Conservation (phyloP, 352 stramenopile species). For the Elongisporangium anandrum region DNA sequence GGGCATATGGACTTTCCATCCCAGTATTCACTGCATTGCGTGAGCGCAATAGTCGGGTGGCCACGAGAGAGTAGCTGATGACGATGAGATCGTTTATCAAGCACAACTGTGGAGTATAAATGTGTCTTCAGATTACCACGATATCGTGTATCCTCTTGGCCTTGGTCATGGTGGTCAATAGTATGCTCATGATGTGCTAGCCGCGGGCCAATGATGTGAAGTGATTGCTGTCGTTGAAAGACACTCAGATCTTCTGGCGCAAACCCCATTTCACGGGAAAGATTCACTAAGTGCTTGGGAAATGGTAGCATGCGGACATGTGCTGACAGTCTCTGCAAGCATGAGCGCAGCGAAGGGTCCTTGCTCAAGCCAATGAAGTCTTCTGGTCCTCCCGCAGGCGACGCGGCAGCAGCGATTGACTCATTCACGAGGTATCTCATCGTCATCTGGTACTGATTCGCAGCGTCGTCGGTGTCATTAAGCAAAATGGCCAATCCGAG, state of each 20-base stretch:
- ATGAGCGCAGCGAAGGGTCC: slow-evolving; percentile 54
- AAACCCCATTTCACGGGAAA: slow-evolving; percentile 83
- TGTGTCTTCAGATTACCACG: slow-evolving; percentile 83
- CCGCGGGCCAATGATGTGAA: slow-evolving; percentile 81
- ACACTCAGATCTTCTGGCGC: slow-evolving; percentile 49
- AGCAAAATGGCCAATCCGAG: slow-evolving; percentile 78
- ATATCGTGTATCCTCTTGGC: slow-evolving; percentile 80
- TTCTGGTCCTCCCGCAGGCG: slow-evolving; percentile 8
- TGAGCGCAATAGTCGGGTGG: slow-evolving; percentile 65
- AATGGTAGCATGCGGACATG: slow-evolving; percentile 85
- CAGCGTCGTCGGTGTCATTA: slow-evolving; percentile 73
- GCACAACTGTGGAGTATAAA: slow-evolving; percentile 81
- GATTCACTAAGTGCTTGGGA: slow-evolving; percentile 71
- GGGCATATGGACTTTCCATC: slow-evolving; percentile 86
- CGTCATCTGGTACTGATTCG: slow-evolving; percentile 52
- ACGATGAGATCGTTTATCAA: slow-evolving; percentile 74
- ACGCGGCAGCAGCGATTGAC: slow-evolving; percentile 11
- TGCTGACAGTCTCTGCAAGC: slow-evolving; percentile 72
- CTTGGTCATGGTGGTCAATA: slow-evolving; percentile 82
- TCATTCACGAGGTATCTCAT: slow-evolving; percentile 78
- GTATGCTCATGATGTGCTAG: slow-evolving; percentile 81
- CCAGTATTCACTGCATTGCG: slow-evolving; percentile 84
- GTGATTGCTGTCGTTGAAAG: slow-evolving; percentile 66
- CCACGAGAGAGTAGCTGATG: slow-evolving; percentile 77
- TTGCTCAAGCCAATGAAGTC: slow-evolving; percentile 3